Conservation (phyloP, 352 stramenopile genomes). For the Salisapilia sapeloensis region DNA sequence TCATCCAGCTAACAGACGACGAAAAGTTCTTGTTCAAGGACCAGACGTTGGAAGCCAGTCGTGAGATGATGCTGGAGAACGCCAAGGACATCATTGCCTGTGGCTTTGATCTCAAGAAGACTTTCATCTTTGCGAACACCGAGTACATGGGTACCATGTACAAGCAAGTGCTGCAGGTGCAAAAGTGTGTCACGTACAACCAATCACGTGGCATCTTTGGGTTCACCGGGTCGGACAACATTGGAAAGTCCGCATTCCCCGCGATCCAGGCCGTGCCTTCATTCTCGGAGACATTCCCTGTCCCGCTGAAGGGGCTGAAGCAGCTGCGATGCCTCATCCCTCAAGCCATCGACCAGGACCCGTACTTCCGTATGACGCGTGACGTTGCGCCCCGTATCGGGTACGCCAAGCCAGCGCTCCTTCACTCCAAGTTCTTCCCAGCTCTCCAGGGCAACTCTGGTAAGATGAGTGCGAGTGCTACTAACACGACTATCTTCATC, state of each 20-base stretch:
- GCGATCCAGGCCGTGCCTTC: constrained; percentile 95
- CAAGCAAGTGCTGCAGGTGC: constrained; percentile 97
- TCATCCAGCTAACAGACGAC: constrained; percentile 99
- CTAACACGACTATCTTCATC: constrained; percentile 97
- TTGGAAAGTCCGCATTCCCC: constrained; percentile 98
- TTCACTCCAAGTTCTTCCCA: constrained; percentile 99
- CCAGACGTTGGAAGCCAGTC: constrained; percentile 76
- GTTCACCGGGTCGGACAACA: constrained; percentile 96
- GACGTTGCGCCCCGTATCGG: constrained; percentile 97
- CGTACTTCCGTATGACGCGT: constrained; percentile 97
- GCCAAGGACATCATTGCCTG: constrained; percentile 99
- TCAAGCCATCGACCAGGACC: constrained; percentile 99
- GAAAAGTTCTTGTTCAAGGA: constrained; percentile 99
- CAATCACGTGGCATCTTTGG: constrained; percentile 98
- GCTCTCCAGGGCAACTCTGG: constrained; percentile 92
- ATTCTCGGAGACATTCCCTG: constrained; percentile 95
- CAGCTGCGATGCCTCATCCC: constrained; percentile 97
- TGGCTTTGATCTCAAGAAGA: constrained; percentile 93
- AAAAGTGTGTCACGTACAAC: constrained; percentile 97
- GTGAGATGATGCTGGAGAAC: constrained; percentile 95
- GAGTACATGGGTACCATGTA: constrained; percentile 99
- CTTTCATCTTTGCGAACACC: constrained; percentile 99
- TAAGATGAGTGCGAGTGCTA: constrained; percentile 98
- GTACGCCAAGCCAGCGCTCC: constrained; percentile 92
- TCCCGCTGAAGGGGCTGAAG: constrained; percentile 69